Evolutionary conservation across 768 basidiomycete genomes (phyloP), one percentile per base, ranked within the genome.

Genomic region (Filobasidium floriforme): DNA sequence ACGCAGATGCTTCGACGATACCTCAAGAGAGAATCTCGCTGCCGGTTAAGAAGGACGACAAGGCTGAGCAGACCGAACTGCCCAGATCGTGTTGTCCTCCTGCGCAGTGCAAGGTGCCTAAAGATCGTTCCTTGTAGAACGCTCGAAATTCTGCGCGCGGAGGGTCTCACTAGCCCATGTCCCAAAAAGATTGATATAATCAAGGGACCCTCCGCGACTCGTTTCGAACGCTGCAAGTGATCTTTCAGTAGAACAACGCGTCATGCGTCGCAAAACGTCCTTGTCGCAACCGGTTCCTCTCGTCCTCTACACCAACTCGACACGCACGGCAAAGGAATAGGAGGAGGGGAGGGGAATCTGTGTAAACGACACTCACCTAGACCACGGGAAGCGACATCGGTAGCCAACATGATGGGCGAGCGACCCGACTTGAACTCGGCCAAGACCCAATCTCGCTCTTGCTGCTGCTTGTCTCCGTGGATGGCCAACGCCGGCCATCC

Each of bases 401-500:
- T 98, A 81, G 96, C 96, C 76, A 98, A 90, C 76, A 99, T 84
- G 79, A 99, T 98, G 1, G 94, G 94, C 40, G 90, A 92, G 70
- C 92, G 89, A 73, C 96, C 92, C 63, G 91, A 88, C 82, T 98
- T 98, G 84, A 99, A 99, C 82, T 99, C 96, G 79, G 87, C 83
- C 46, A 99, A 83, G 60, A 98, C 96, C 96, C 96, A 99, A 77
- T 99, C 96, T 82, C 96, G 93, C 82, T 99, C 96, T 62, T 60
- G 68, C 29, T 71, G 60, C 28, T 49, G 37, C 61, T 99, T 99
- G 82, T 99, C 96, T 74, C 96, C 96, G 76, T 99, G 96, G 74
- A 99, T 99, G 62, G 96, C 94, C 43, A 99, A 82, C 15, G 96
- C 96, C n/a, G 96, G 96, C 96, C 96, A 99, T 15, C 96, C 96